Evolutionary conservation across 2,329 filamentous ascomycete species (phyloP), one percentile per base, ranked within the genome.

Genomic region (Pseudogymnoascus sp.): DNA sequence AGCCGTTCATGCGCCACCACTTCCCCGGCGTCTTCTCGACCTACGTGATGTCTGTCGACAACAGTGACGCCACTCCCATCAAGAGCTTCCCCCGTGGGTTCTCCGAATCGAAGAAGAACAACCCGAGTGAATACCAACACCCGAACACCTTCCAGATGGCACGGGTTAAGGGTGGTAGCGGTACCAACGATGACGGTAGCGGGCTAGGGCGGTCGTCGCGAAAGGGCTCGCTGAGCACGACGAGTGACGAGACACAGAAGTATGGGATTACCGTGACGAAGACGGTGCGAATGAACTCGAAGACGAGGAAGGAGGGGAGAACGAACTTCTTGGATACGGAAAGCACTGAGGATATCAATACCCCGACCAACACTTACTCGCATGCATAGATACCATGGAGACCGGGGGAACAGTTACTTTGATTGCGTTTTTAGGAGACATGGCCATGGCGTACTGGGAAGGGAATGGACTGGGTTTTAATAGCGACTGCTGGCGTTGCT

Each of bases 21-120:
- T 60, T 60, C 28, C 58, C 58, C 25, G 47, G 47, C n/a, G 47
- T 54, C 47, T 54, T 54, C 47, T 54, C 47, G 8, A 54, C 47
- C 25, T 54, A 54, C 47, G n/a, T 54, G 4, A 54, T 54, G 25
- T 54, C 47, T 9, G 25, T 54, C 28, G 47, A 54, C 14, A 54
- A 54, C n/a, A 54, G 47, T 25, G 47, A 32, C 32, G 47, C 25
- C 47, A 54, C 47, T 3, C 47, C 47, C 28, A 50, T 30, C 41
- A 54, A 54, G 25, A 54, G 28, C 47, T 54, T 54, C 7, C 25
- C 47, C 47, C 25, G 47, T 9, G 47, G 47, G 4, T 54, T 54
- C 14, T 11, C 47, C n/a, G 47, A 54, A 18, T 54, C 47, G n/a
- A 54, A 54, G 47, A 30, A 54, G 28, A n/a, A 25, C n/a, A 54